Conservation (phyloP, 169 alveolate species). For the Perkinsus chesapeaki region DNA sequence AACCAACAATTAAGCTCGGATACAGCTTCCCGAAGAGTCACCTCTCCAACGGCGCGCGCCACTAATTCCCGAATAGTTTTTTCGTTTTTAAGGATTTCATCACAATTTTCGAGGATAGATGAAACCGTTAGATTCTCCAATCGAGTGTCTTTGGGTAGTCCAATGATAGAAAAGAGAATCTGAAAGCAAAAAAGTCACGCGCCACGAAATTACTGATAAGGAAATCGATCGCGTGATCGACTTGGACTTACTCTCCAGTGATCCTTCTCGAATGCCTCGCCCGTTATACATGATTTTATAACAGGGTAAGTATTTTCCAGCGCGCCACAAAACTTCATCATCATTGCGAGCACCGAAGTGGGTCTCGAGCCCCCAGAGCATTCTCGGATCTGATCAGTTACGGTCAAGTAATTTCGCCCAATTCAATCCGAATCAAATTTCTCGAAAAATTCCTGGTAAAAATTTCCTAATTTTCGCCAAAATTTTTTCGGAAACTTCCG, state of each 20-base stretch:
- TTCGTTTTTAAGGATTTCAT: slow-evolving; percentile 47
- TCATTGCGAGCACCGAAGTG: slow-evolving; percentile 50
- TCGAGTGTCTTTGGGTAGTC: slow-evolving; percentile 61
- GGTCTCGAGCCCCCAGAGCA: slow-evolving; percentile 40
- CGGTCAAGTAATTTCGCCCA: no score
- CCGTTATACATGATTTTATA: slow-evolving; percentile 60
- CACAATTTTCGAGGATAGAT: slow-evolving; percentile 60
- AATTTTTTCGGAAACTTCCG: slow-evolving; percentile 5
- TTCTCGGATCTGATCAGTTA: background rate
- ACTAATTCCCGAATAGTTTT: slow-evolving; percentile 70
- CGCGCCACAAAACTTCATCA: slow-evolving; percentile 51
- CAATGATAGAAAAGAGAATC: slow-evolving; percentile 61
- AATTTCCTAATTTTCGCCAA: slow-evolving; percentile 33
- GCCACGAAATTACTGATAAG: background rate
- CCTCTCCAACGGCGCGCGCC: slow-evolving; percentile 85
- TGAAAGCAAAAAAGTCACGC: background rate
- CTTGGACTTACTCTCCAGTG: slow-evolving; percentile 61
- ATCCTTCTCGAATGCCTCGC: slow-evolving; percentile 84
- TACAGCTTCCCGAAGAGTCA: slow-evolving; percentile 81
- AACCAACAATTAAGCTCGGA: slow-evolving; percentile 82
- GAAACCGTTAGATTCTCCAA: slow-evolving; percentile 66
- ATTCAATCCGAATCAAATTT: no score
- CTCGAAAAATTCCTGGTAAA: slow-evolving; percentile 47
- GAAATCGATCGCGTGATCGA: background rate
- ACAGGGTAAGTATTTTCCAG: slow-evolving; percentile 57